Evolutionary conservation across 345 rosid genomes (phyloP).

Genomic region (Litchi chinensis): DNA sequence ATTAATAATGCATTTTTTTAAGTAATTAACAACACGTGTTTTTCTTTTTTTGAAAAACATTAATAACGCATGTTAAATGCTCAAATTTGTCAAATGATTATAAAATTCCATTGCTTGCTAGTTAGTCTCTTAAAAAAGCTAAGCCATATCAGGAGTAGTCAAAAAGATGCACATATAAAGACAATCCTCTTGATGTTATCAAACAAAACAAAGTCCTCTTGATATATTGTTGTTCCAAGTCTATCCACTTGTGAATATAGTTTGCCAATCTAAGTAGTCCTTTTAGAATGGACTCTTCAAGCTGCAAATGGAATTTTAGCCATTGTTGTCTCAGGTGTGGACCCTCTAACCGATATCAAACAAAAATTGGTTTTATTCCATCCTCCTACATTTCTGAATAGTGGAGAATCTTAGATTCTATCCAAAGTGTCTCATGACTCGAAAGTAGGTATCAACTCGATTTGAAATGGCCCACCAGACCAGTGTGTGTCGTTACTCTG

Average conservation of each 20-base stretch:
- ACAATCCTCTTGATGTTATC: no score
- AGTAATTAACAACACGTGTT: no score
- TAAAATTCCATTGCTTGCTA: neutral
- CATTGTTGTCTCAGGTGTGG: neutral
- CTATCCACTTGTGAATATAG: neutral
- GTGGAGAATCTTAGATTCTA: constrained; percentile 42
- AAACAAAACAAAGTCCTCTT: no score
- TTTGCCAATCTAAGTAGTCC: neutral
- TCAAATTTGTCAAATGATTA: no score
- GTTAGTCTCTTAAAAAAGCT: neutral
- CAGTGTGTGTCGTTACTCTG: neutral
- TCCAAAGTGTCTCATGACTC: constrained; percentile 33
- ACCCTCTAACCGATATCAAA: constrained; percentile 5
- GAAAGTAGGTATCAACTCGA: constrained; percentile 24
- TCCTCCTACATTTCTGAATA: constrained; percentile 6
- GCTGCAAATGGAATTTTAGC: constrained; percentile 17
- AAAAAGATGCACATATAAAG: neutral
- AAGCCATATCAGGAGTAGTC: constrained; percentile 4
- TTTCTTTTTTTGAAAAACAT: no score
- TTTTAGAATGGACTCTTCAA: neutral
- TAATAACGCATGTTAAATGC: no score
- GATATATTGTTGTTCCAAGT: no score
- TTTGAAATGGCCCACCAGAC: constrained; percentile 28
- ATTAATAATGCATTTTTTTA: no score
- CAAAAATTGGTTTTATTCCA: neutral